These are phyloP conservation scores for Trichosporon asahii DNA, from an alignment of 1,284 basidiomycete genomes.

Conservation along the genomic window DNA sequence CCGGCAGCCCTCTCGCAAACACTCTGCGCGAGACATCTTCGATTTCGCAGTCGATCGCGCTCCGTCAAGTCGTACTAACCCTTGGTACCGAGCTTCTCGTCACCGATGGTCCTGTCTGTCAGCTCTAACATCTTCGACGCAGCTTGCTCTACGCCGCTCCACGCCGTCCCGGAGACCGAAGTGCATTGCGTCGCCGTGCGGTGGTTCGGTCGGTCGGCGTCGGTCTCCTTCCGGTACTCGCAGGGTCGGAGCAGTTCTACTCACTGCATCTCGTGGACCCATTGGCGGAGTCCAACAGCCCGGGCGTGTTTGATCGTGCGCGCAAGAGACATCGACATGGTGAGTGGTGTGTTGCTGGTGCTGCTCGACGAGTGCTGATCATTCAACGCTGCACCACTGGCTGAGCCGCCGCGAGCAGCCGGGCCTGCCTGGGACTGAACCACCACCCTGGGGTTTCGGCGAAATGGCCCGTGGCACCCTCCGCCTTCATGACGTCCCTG, in stretches of 20 bases:
- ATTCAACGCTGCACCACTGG: conserved; percentile 9
- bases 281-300: conserved; percentile 71
- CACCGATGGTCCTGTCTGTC: conserved; percentile 75
- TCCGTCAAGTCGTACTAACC: conserved; percentile 25
- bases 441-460: conserved; percentile 6
- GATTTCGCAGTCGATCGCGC: conserved; percentile 1
- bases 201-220: neutral
- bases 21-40: conserved; percentile 49
- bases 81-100: conserved; percentile 76
- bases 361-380: conserved; percentile 1
- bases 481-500: neutral
- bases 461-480: conserved; percentile 7
- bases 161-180: neutral
- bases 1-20: too few relatives aligned
- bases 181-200: neutral
- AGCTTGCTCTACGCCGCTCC: neutral
- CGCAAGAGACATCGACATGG: conserved; percentile 64
- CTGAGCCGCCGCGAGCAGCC: neutral
- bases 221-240: neutral
- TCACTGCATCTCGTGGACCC: conserved; percentile 65
- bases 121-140: neutral
- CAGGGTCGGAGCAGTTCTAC: conserved; percentile 21
- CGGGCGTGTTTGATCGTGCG: conserved; percentile 72
- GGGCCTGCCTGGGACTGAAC: neutral
- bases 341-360: conserved; percentile 8